Evolutionary conservation across 2,329 filamentous ascomycete genomes (phyloP).

Genomic region (Arthrobotrys musiformis): DNA sequence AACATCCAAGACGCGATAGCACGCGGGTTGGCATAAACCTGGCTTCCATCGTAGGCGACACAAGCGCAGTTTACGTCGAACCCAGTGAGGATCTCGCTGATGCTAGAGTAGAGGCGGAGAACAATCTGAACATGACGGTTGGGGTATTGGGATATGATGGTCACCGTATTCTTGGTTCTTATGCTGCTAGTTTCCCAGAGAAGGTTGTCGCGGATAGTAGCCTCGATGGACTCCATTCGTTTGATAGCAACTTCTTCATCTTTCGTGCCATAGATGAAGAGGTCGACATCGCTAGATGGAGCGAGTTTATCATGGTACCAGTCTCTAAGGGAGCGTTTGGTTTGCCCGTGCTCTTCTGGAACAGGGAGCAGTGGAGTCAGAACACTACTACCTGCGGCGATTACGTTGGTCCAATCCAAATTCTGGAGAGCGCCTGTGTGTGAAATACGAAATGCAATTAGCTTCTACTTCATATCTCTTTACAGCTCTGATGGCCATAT

Average conservation of each 20-base stretch:
- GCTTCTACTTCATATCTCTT: too few relatives aligned
- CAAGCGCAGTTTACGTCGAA: conserved; percentile 88
- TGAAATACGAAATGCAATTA: neutral
- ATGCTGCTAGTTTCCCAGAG: conserved; percentile 85
- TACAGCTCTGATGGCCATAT: too few relatives aligned
- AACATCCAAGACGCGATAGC: conserved; percentile 82
- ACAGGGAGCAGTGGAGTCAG: conserved; percentile 81
- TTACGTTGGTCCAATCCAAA: conserved; percentile 79
- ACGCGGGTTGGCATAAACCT: conserved; percentile 81
- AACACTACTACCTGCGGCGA: conserved; percentile 82
- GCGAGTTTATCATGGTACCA: conserved; percentile 86
- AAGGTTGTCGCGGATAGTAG: conserved; percentile 78
- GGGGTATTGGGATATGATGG: conserved; percentile 84
- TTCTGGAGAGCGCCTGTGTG: conserved; percentile 52
- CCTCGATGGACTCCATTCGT: conserved; percentile 86
- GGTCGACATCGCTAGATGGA: conserved; percentile 85
- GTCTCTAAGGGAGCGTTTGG: conserved; percentile 73
- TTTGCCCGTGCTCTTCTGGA: conserved; percentile 70
- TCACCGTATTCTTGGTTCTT: conserved; percentile 86
- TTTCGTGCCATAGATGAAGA: conserved; percentile 80
- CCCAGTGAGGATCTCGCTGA: conserved; percentile 85
- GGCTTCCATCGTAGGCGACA: conserved; percentile 80
- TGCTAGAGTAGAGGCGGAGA: conserved; percentile 82
- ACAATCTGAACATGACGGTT: conserved; percentile 85
- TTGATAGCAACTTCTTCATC: conserved; percentile 80